phyloP scores from a whole-genome alignment of 768 basidiomycete species.

The Lactifluus pinguis region DNA sequence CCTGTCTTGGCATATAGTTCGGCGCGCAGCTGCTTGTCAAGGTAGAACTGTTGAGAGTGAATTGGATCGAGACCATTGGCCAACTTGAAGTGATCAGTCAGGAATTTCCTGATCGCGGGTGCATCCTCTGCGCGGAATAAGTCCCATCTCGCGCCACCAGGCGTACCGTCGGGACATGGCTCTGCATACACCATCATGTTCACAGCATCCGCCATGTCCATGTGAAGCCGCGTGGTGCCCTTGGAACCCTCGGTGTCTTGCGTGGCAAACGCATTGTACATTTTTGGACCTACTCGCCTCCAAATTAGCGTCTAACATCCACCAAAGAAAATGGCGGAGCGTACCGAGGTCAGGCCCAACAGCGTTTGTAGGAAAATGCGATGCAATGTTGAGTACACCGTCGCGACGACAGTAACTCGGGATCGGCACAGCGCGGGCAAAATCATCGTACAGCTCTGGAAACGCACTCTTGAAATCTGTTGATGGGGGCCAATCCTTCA shows the following conservation, averaged over 20 bases:
- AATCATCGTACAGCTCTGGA: constrained; percentile 82
- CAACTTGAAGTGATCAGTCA: constrained; percentile 62
- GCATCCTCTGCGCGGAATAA: constrained; percentile 78
- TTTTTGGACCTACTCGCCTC: constrained; percentile 67
- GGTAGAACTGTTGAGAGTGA: constrained; percentile 81
- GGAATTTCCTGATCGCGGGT: constrained; percentile 60
- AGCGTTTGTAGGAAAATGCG: constrained; percentile 79
- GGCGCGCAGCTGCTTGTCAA: constrained; percentile 58
- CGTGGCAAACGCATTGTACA: constrained; percentile 87
- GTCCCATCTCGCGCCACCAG: constrained; percentile 87
- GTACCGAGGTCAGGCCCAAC: constrained; percentile 72
- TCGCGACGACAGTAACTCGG: constrained; percentile 85
- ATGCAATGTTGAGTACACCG: constrained; percentile 78
- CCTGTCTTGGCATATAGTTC: constrained; percentile 57
- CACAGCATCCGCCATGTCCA: constrained; percentile 92
- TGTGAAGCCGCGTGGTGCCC: constrained; percentile 83
- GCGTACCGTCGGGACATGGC: constrained; percentile 42
- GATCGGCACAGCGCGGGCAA: constrained; percentile 71
- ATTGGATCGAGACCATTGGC: constrained; percentile 71
- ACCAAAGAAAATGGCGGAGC: constrained; percentile 13
- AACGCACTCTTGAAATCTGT: constrained; percentile 76
- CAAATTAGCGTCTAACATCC: background rate
- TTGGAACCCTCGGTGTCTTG: constrained; percentile 57
- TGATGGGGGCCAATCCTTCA: constrained; percentile 78
- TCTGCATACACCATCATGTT: constrained; percentile 80